Evolutionary conservation across 2,329 filamentous ascomycete genomes (phyloP).

Genomic region (Aspergillus brunneoviolaceus): DNA sequence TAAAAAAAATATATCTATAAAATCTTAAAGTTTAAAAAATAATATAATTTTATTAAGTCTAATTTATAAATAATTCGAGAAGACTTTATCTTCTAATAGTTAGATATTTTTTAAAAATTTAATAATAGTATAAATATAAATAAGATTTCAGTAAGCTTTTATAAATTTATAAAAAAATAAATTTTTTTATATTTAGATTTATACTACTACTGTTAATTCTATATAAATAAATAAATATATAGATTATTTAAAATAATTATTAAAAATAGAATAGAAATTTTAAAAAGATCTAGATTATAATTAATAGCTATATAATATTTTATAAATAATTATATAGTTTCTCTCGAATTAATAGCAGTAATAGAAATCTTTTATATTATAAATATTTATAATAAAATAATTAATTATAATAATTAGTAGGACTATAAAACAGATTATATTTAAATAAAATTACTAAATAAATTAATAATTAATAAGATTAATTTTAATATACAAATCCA

Average conservation of each 20-base stretch:
- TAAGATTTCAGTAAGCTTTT: neutral
- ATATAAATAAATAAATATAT: neutral
- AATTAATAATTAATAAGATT: neutral
- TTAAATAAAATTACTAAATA: neutral
- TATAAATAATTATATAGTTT: neutral
- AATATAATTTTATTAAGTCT: neutral
- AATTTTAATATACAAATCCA: neutral
- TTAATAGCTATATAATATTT: neutral
- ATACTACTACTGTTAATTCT: neutral
- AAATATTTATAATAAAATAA: neutral
- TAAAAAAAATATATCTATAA: no score
- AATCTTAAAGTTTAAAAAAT: neutral
- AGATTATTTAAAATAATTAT: neutral
- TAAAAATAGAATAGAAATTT: neutral
- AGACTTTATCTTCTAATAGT: neutral
- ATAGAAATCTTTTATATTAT: neutral
- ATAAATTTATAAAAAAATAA: no score
- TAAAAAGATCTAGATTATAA: neutral
- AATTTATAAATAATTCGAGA: neutral
- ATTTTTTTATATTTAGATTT: neutral
- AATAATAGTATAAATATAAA: neutral
- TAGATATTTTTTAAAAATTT: neutral
- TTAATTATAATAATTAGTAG: neutral
- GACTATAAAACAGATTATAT: neutral
- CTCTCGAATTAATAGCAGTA: neutral